Percentiles rank a stretch among this genome's conserved stretches.
phyloP scores from a whole-genome alignment of 768 basidiomycete species.

The Serendipita sp. region DNA sequence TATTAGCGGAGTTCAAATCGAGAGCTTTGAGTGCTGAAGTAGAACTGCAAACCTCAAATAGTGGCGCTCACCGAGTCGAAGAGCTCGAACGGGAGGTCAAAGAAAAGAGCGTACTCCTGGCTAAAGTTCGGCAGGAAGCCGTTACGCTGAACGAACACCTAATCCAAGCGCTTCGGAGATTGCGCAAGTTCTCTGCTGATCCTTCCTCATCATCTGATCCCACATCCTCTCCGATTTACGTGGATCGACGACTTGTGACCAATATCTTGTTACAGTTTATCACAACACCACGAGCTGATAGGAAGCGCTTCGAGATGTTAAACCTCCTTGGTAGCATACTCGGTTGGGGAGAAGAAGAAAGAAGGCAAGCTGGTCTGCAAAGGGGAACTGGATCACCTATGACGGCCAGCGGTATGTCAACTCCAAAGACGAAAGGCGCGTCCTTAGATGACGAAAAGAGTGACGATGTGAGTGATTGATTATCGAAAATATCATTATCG shows the following conservation, averaged over 20 bases:
- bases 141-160: conserved; percentile 97
- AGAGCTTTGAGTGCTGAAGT: conserved; percentile 82
- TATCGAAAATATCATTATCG: not conserved
- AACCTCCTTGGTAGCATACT: conserved; percentile 73
- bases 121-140: conserved; percentile 89
- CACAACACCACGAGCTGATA: conserved; percentile 74
- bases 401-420: conserved; percentile 8
- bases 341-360: conserved; percentile 82
- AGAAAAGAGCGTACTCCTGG: conserved; percentile 90
- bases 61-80: conserved; percentile 46
- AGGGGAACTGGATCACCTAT: conserved; percentile 22
- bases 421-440: conserved; percentile 20
- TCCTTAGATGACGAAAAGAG: conserved; percentile 51
- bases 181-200: conserved; percentile 65
- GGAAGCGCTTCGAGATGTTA: conserved; percentile 95
- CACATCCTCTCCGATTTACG: not conserved
- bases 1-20: conserved; percentile 79
- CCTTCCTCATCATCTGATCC: not conserved
- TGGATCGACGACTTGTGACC: conserved; percentile 60
- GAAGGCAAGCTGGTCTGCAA: conserved; percentile 79
- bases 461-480: conserved; percentile 43
- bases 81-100: conserved; percentile 80
- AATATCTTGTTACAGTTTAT: conserved; percentile 87
- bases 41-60: conserved; percentile 54
- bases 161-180: conserved; percentile 89